A percentile compares a stretch with the other conserved stretches of the same genome.
These are phyloP conservation scores for Dendrostoma leiphaemia DNA, from an alignment of 2,329 filamentous ascomycete genomes.

Conservation along the genomic window DNA sequence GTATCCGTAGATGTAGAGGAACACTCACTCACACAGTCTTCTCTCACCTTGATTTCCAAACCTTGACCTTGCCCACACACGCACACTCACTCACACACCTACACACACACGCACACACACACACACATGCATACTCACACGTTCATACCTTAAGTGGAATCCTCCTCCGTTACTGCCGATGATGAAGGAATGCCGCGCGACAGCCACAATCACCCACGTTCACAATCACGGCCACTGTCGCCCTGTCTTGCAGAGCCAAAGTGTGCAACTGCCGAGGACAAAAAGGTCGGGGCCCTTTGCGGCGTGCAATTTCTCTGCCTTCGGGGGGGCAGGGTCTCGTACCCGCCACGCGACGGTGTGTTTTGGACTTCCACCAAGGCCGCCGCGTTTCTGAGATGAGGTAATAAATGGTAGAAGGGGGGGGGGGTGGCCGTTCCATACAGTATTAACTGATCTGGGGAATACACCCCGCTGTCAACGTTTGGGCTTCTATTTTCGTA, in stretches of 20 bases:
- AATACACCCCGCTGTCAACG: no score
- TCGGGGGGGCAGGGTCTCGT: not conserved
- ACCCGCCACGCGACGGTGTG: not conserved
- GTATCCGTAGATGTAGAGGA: no score
- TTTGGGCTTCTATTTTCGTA: no score
- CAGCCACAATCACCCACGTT: not conserved
- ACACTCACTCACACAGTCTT: not conserved
- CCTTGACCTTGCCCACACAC: not conserved
- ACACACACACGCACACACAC: not conserved
- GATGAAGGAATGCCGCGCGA: not conserved
- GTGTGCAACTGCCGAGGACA: no score
- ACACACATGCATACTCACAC: not conserved
- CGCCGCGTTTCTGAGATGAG: no score
- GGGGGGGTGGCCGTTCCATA: no score
- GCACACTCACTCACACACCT: not conserved
- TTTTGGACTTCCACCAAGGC: not conserved
- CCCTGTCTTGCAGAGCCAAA: not conserved
- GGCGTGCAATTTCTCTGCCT: no score
- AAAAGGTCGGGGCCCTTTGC: no score
- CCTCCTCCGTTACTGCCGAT: not conserved
- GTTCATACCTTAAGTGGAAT: no score
- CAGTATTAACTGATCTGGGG: no score
- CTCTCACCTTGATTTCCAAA: not conserved
- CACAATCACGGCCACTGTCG: not conserved
- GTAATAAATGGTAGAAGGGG: no score